These are phyloP conservation scores for Porogramme epimiltina DNA, from an alignment of 1,284 basidiomycete species.

Conservation along the genomic window DNA sequence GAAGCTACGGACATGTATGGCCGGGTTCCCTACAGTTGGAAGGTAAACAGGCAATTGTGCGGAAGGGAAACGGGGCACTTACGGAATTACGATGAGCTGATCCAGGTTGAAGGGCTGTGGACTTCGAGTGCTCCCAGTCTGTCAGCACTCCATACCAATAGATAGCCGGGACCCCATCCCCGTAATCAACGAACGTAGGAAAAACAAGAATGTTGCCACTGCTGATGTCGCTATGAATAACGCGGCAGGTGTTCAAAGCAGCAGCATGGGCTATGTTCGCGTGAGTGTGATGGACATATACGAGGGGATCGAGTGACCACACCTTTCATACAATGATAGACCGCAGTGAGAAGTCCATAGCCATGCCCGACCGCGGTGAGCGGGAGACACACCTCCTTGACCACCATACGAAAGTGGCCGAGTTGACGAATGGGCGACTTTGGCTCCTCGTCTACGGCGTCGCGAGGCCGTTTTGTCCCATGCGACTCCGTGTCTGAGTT, in stretches of 20 bases:
- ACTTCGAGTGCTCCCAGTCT: not conserved
- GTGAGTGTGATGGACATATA: not conserved
- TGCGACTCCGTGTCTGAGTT: not conserved
- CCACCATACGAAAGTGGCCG: constrained; percentile 4
- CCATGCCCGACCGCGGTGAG: not conserved
- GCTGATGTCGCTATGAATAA: constrained; percentile 2
- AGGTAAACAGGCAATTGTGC: not conserved
- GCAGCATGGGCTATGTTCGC: not conserved
- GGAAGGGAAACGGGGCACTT: not conserved
- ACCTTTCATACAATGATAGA: not conserved
- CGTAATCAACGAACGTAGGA: not conserved
- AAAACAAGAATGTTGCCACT: not conserved
- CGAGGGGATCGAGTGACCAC: not conserved
- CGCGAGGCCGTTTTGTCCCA: too few relatives aligned
- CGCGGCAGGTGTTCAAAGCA: not conserved
- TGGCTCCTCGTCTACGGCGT: not conserved
- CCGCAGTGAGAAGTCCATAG: not conserved
- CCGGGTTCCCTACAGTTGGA: not conserved
- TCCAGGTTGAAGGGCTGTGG: not conserved
- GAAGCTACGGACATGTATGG: not conserved
- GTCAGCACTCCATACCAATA: not conserved
- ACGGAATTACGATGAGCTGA: not conserved
- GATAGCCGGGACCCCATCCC: not conserved
- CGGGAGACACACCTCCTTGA: constrained; percentile 3
- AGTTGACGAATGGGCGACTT: not conserved